These are phyloP conservation scores for Ceratobasidium papillatum DNA, from an alignment of 1,284 basidiomycete species.

Conservation along the genomic window DNA sequence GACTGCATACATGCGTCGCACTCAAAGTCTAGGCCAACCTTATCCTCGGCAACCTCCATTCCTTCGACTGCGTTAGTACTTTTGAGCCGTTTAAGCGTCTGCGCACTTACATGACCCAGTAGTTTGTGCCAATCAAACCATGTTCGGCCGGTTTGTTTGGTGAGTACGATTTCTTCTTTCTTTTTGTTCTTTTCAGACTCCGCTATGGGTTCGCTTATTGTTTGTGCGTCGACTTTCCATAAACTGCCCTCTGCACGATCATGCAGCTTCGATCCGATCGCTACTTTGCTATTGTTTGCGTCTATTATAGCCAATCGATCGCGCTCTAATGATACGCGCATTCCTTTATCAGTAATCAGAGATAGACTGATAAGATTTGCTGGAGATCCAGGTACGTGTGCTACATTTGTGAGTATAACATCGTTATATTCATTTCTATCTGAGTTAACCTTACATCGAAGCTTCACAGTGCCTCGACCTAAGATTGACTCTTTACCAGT, in stretches of 20 bases:
- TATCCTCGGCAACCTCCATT: slow-evolving; percentile 8
- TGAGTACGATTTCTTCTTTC: slow-evolving; percentile 10
- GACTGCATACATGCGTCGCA: slow-evolving; percentile 19
- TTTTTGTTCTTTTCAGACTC: not conserved
- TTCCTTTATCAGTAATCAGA: slow-evolving; percentile 8
- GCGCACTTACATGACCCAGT: slow-evolving; percentile 51
- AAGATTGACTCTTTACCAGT: not conserved
- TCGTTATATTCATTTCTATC: not conserved
- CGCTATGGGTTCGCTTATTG: slow-evolving; percentile 1
- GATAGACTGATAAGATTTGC: slow-evolving; percentile 52
- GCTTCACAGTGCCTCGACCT: not conserved
- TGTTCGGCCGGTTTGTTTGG: slow-evolving; percentile 19
- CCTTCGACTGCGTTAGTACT: not conserved
- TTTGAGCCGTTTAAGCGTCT: not conserved
- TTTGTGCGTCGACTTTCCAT: not conserved
- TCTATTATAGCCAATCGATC: not conserved
- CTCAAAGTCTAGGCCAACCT: slow-evolving; percentile 1
- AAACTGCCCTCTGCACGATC: not conserved
- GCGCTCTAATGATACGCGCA: not conserved
- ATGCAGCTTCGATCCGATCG: not conserved
- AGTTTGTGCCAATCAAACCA: slow-evolving; percentile 50
- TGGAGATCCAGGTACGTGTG: slow-evolving; percentile 50
- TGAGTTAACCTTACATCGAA: not conserved
- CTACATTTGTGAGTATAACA: not conserved
- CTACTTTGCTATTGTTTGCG: slow-evolving; percentile 47